Base-by-base conservation (phyloP, 306 rosid genomes). In the Begonia peltatifolia region DNA sequence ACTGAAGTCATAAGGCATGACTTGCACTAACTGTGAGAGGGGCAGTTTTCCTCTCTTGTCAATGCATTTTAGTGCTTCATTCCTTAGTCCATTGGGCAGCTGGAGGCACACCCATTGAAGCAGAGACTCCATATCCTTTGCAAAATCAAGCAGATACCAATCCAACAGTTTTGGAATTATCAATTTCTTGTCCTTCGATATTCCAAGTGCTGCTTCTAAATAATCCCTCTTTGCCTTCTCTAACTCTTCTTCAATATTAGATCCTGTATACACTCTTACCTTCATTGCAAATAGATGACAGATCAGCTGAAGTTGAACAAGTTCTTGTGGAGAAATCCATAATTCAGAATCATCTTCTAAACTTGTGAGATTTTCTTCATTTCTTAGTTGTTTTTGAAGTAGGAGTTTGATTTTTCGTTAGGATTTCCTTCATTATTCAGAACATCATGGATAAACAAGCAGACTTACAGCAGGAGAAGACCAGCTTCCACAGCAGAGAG, bases 401-500 rank as follows among this genome's bases (percentile, higher is more conserved):
- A 17, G 18, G 1, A 17, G 18, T 17, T 17, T 17, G 18, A 17
- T 17, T 17, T 25, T 25, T 25, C 35, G 35, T 1, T 25, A 25
- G 35, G 6, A 25, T 25, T 25, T 25, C 35, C 35, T 25, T 3
- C 2, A 25, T 17, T 17, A 17, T 1, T 17, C 1, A 17, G 18
- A 17, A 1, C 1, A 17, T 17, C 18, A 17, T 17, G 18, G 15
- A 46, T 10, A 41, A 55, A 22, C 13, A 51, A 59, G 68, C 51
- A 42, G 63, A 68, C 94, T 74, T 83, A 90, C 97, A 2, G 95
- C 94, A 41, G 95, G 97, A 57, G 97, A 90, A 61, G 94, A 90
- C 97, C 97, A 85, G 69, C 97, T 85, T 76, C 94, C 97, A 42
- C 97, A 90, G 23, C 95, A 80, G 64, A 90, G 97, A 38, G 97